phyloP scores from a whole-genome alignment of 495 filamentous ascomycete species.

The Podospora fimiseda region DNA sequence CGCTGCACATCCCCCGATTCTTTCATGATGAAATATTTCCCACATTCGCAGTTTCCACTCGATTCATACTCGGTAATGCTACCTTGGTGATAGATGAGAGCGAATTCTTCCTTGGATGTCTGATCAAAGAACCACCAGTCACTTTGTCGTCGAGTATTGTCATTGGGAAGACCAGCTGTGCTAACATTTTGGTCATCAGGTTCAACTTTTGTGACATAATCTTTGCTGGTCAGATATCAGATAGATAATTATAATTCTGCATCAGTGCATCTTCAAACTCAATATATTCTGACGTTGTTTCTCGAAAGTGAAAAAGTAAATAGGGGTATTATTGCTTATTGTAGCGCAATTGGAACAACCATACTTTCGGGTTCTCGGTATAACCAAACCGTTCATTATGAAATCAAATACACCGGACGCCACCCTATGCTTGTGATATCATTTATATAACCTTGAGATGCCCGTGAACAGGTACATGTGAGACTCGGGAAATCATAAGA shows the following conservation, averaged over 20 bases:
- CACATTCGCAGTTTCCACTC: slow-evolving; percentile 66
- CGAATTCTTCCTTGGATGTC: slow-evolving; percentile 60
- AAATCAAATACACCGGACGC: too few species aligned
- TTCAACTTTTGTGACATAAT: neutral
- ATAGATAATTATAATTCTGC: neutral
- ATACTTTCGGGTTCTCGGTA: too few species aligned
- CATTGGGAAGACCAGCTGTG: slow-evolving; percentile 7
- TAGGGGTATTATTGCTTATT: too few species aligned
- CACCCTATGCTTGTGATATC: too few species aligned
- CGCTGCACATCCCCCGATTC: slow-evolving; percentile 18
- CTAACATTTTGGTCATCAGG: slow-evolving; percentile 13
- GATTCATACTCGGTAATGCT: slow-evolving; percentile 41
- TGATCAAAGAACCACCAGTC: slow-evolving; percentile 32
- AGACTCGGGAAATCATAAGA: too few species aligned
- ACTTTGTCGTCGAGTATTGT: slow-evolving; percentile 9
- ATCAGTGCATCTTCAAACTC: too few species aligned
- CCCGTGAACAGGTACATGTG: too few species aligned
- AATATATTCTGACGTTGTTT: too few species aligned
- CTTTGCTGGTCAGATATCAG: neutral
- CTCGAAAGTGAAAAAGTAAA: too few species aligned
- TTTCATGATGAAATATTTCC: slow-evolving; percentile 50
- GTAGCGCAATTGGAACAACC: too few species aligned
- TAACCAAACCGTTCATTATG: too few species aligned
- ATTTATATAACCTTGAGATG: too few species aligned
- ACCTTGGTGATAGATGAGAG: slow-evolving; percentile 42